Conservation (phyloP, 306 rosid genomes). For the Clitoria ternatea region DNA sequence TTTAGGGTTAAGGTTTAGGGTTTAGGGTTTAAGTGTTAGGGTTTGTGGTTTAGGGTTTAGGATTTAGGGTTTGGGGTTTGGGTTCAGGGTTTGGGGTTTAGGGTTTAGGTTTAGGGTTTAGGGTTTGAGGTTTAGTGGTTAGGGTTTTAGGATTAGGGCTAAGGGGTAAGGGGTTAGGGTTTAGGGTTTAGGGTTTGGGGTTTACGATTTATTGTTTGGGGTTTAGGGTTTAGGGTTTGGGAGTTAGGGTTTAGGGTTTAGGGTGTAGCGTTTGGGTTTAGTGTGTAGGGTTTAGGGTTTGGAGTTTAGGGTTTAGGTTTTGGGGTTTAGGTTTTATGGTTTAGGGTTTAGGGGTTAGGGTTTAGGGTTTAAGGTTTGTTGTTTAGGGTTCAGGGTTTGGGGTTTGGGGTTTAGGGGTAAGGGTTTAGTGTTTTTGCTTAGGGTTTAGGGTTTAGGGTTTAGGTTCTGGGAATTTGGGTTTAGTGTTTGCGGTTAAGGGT, state of each 20-base stretch:
- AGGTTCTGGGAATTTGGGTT: not conserved
- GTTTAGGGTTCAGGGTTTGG: not conserved
- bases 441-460: not conserved
- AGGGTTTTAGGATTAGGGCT: not conserved
- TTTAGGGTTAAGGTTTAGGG: too few species aligned
- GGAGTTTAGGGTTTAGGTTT: too few species aligned
- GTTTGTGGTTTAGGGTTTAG: too few species aligned
- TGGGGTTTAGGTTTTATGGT: too few species aligned
- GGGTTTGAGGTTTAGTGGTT: not conserved
- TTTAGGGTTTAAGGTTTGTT: not conserved
- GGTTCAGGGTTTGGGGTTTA: not conserved
- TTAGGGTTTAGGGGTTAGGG: not conserved
- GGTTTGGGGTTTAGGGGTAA: not conserved
- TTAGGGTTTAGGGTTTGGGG: not conserved
- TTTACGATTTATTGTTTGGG: too few species aligned
- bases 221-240: not conserved
- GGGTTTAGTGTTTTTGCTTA: not conserved
- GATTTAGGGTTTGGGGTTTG: not conserved
- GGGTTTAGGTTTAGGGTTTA: not conserved
- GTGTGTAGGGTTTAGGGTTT: not conserved
- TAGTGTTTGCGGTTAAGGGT: not conserved
- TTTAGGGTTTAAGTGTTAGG: too few species aligned
- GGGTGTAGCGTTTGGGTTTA: not conserved
- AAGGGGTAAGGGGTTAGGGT: not conserved
- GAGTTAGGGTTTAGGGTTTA: not conserved